These are phyloP conservation scores for Primulina tabacum DNA, from an alignment of 257 asterid genomes.

Conservation along the genomic window DNA sequence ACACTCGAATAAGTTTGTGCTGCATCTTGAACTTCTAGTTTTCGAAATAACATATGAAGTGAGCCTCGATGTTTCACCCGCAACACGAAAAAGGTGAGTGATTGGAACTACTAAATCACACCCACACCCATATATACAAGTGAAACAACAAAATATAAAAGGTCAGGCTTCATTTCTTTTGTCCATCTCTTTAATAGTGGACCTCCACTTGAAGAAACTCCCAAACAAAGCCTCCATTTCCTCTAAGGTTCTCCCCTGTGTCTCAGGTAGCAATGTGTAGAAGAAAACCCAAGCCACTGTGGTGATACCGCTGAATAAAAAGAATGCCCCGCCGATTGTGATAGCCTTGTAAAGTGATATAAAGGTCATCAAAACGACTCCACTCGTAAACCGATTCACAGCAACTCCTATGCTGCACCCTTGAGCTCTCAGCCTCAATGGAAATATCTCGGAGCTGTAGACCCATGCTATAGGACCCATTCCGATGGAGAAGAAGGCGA, in stretches of 20 bases:
- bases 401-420: slow-evolving; percentile 43
- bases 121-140: not conserved
- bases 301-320: slow-evolving; percentile 29
- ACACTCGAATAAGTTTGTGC: not conserved
- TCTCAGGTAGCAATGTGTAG: slow-evolving; percentile 42
- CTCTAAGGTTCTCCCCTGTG: slow-evolving; percentile 38
- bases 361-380: slow-evolving; percentile 33
- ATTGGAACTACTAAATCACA: not conserved
- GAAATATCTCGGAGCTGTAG: slow-evolving; percentile 42
- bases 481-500: slow-evolving; percentile 39
- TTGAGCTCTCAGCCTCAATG: slow-evolving; percentile 37
- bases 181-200: slow-evolving; percentile 25
- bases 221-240: slow-evolving; percentile 49
- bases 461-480: slow-evolving; percentile 40
- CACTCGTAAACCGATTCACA: slow-evolving; percentile 30
- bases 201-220: slow-evolving; percentile 37
- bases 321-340: slow-evolving; percentile 44
- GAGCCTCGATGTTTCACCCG: not conserved
- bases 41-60: not conserved
- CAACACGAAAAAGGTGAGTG: not conserved
- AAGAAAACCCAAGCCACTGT: slow-evolving; percentile 37
- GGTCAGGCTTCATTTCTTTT: not conserved
- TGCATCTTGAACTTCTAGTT: not conserved
- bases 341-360: slow-evolving; percentile 35
- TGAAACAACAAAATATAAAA: too few relatives aligned